Evolutionary conservation across 805 yeast genomes (phyloP).

Genomic region (Candida sonorensis): DNA sequence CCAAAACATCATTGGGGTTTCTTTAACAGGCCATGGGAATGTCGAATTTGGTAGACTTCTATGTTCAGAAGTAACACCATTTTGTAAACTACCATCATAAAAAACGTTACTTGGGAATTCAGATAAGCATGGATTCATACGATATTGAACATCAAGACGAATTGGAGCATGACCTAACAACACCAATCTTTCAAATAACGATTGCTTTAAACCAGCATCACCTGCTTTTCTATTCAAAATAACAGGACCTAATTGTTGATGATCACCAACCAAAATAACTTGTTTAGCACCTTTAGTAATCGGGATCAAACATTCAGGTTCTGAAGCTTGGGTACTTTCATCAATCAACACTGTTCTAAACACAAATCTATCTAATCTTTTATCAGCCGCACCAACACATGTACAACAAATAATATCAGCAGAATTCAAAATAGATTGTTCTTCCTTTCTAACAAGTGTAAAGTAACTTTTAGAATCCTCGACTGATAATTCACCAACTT

Average conservation of each 20-base stretch:
- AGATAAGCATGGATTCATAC: constrained; percentile 87
- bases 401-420: constrained; percentile 86
- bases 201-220: constrained; percentile 80
- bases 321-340: constrained; percentile 91
- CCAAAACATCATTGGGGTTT: constrained; percentile 96
- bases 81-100: constrained; percentile 86
- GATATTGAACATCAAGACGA: constrained; percentile 84
- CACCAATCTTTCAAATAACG: constrained; percentile 81
- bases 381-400: constrained; percentile 88
- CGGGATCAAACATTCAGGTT: constrained; percentile 87
- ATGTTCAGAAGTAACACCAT: constrained; percentile 79
- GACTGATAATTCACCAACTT: constrained; percentile 60
- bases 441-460: constrained; percentile 39
- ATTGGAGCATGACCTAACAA: constrained; percentile 79
- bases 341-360: constrained; percentile 83
- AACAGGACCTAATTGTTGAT: constrained; percentile 92
- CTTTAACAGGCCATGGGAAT: constrained; percentile 89
- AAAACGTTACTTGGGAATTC: constrained; percentile 89
- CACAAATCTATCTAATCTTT: constrained; percentile 42
- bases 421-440: constrained; percentile 38
- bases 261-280: constrained; percentile 86
- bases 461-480: constrained; percentile 43
- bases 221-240: constrained; percentile 74
- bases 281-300: constrained; percentile 86
- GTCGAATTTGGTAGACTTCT: constrained; percentile 46